Evolutionary conservation across 192 early-diverging fungal species (phyloP), one percentile per base, ranked within the genome.

Genomic region (Powellomyces hirtus): DNA sequence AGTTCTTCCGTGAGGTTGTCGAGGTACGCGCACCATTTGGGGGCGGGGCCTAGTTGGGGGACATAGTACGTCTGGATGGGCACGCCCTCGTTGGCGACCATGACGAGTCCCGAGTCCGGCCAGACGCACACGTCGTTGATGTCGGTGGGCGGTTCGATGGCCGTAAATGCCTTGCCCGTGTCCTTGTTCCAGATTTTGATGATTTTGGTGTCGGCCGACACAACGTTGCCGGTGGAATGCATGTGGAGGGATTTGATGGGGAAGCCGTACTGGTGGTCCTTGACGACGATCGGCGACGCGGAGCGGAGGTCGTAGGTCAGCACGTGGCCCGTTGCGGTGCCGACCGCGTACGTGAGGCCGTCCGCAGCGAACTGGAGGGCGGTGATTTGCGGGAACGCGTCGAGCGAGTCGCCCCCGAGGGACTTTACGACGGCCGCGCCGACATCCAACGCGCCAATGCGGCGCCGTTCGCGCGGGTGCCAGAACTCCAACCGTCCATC

Each of bases 201-300:
- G 72, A 92, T 91, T 63, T 94, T 92, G 24, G 89, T 75, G 79
- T 97, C 95, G 10, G 94, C 87, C 22, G 90, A 92, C 53, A 96
- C 84, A 10, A 97, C 80, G 74, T 94, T 94, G 20, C 85, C 86
- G 20, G 80, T 76, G 42, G 89, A 86, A 66, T 95, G 90, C 84
- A 91, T 96, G 37, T 83, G 49, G 36, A 99, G 67, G 11, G 75
- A 84, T 75, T 93, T 92, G 71, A 99, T 97, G 30, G 94, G 93
- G 71, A 91, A 87, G 18, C 94, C 94, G 75, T 96, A 99, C 78
- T 96, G 94, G 77, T 99, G 97, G 83, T 99, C 97, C 82, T 97
- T 97, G 70, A 94, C 82, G 50, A 92, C 79, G 64, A 89, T 84
- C 8, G 97, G 97, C 22, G 84, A 77, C 55, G 83, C 84, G 71